These are phyloP conservation scores for Setomelanomma holmii DNA, from an alignment of 2,329 filamentous ascomycete genomes.

Conservation along the genomic window DNA sequence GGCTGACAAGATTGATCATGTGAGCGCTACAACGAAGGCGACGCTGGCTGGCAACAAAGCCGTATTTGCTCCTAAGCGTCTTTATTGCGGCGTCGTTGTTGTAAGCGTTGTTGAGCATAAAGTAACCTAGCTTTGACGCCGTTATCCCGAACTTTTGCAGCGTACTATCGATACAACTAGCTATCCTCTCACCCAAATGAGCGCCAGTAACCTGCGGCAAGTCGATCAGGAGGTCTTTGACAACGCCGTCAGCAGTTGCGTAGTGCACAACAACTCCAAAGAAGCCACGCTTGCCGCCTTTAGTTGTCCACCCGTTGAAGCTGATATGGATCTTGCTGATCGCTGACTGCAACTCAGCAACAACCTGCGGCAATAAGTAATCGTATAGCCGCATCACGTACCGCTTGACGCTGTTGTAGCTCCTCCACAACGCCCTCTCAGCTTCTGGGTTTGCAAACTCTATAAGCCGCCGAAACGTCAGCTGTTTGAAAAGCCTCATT, in stretches of 20 bases:
- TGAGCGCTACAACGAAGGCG: slow-evolving; percentile 1
- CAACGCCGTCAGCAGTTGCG: not conserved
- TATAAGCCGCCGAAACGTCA: not conserved
- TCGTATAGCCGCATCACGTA: not conserved
- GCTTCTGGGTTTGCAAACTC: not conserved
- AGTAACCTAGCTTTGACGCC: slow-evolving; percentile 3
- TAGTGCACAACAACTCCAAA: not conserved
- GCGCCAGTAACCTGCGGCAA: slow-evolving; percentile 7
- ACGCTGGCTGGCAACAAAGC: not conserved
- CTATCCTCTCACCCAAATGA: slow-evolving; percentile 5
- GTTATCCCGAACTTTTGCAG: too few relatives aligned
- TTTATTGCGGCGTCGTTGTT: not conserved
- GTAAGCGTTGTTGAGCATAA: slow-evolving; percentile 6
- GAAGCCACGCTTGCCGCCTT: too few relatives aligned
- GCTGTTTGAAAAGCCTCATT: not conserved
- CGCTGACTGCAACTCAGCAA: not conserved
- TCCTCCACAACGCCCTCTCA: not conserved
- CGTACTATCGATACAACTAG: slow-evolving; percentile 1
- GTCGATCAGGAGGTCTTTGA: slow-evolving; percentile 5
- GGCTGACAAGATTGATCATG: slow-evolving; percentile 1
- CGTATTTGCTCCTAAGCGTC: not conserved
- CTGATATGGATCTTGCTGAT: too few relatives aligned
- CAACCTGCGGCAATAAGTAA: not conserved
- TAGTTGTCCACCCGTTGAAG: too few relatives aligned
- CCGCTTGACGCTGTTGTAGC: not conserved